A percentile compares a stretch with the other conserved stretches of the same genome.
These are phyloP conservation scores for Moesziomyces sp. DNA, from an alignment of 1,284 basidiomycete genomes.

Conservation along the genomic window DNA sequence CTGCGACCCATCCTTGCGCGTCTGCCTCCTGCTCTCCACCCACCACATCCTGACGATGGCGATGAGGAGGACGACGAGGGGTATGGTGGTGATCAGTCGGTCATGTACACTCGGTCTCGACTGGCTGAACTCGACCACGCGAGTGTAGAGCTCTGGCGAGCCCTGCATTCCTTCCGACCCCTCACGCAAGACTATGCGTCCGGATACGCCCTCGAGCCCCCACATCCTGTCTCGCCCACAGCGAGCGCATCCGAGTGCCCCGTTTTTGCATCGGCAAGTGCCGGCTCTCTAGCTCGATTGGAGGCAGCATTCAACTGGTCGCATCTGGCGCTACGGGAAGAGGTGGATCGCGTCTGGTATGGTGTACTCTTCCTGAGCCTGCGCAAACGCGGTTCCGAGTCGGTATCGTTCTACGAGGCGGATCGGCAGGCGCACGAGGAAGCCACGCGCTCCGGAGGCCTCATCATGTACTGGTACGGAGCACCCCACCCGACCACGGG, in stretches of 20 bases:
- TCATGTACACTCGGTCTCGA: slow-evolving; percentile 52
- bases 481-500: slow-evolving; percentile 45
- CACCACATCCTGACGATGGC: neutral
- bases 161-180: slow-evolving; percentile 50
- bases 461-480: slow-evolving; percentile 65
- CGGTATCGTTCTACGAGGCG: slow-evolving; percentile 51
- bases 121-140: slow-evolving; percentile 46
- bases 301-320: slow-evolving; percentile 55
- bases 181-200: slow-evolving; percentile 50
- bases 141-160: slow-evolving; percentile 45
- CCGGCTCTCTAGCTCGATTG: slow-evolving; percentile 15
- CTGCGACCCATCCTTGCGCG: slow-evolving; percentile 55
- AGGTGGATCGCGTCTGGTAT: slow-evolving; percentile 47
- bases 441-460: slow-evolving; percentile 52
- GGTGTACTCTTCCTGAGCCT: slow-evolving; percentile 59
- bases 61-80: neutral
- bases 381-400: slow-evolving; percentile 40
- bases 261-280: slow-evolving; percentile 27
- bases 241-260: slow-evolving; percentile 30
- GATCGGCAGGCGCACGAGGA: slow-evolving; percentile 60
- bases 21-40: slow-evolving; percentile 23
- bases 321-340: slow-evolving; percentile 23
- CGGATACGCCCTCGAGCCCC: slow-evolving; percentile 39
- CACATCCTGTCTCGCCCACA: slow-evolving; percentile 26
- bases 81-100: neutral